Base-by-base conservation (phyloP, 208 protist genomes). In the Pavlovales sp. region DNA sequence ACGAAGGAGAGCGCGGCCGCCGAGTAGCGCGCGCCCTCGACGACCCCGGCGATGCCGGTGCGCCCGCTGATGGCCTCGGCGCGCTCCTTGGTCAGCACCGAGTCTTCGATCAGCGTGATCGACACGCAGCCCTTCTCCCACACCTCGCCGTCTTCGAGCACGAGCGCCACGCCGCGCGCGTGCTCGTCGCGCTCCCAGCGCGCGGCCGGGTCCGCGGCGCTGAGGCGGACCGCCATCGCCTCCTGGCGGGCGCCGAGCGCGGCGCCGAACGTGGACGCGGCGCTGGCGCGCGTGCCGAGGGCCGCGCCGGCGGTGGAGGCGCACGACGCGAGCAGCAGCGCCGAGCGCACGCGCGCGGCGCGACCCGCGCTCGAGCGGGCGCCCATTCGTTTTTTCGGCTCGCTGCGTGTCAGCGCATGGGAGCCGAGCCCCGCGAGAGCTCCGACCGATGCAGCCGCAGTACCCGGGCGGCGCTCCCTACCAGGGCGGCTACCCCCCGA, bases 71-170 rank as follows among this genome's bases (percentile, higher is more conserved):
- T 86, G 18, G 82, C 37, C 26, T 22, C 34, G 2, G 82, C 82
- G 30, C 82, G 44, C 1, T 18, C 82, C 0, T 26, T 37, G 32
- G 4, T 41, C 32, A 86, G 82, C 47, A 37, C 38, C 26, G 36
- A 26, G 0, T 71, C 82, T 11, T 86, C 38, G 34, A 86, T 41
- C 30, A 76, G 37, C 36, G 82, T 86, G 37, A 76, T 30, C 30
- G 38, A 57, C 36, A 77, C 26, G 39, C 82, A 86, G 47, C 82
- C 82, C 82, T 86, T 86, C 57, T 86, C 82, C 44, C 44, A 86
- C 22, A 86, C 39, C 0, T 86, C 82, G 22, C 82, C 82, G 10
- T 86, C 66, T 57, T 86, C 82, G 30, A 86, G 37, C 22, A 86
- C 36, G 66, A 86, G 14, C 57, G 82, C 82, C 10, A 22, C 4